Evolutionary conservation across 2,329 filamentous ascomycete genomes (phyloP).

Genomic region (Diaporthe vexans): DNA sequence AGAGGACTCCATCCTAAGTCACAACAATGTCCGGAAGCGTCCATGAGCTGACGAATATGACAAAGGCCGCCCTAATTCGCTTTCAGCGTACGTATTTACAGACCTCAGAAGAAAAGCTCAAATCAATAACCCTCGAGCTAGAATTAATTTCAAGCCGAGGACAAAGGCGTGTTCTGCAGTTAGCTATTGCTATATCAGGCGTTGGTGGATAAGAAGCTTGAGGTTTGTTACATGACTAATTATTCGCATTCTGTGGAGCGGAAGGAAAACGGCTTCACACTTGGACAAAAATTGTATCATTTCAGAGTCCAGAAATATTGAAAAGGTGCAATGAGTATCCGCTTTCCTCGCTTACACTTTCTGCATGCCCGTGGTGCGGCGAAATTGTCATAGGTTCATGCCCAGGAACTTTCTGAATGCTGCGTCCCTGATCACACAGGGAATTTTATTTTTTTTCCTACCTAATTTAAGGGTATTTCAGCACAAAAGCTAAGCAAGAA

Average conservation of each 20-base stretch:
- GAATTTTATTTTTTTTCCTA: background rate
- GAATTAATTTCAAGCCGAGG: background rate
- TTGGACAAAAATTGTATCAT: background rate
- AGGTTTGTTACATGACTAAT: background rate
- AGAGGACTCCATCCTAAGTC: background rate
- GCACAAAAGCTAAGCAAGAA: no score
- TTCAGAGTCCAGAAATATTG: background rate
- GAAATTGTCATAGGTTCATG: background rate
- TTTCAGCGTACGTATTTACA: background rate
- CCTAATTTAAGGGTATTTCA: background rate
- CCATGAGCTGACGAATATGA: background rate
- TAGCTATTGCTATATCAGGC: background rate
- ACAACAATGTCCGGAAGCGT: conserved; percentile 21
- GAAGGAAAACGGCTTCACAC: background rate
- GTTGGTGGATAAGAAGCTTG: background rate
- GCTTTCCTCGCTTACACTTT: background rate
- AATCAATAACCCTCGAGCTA: background rate
- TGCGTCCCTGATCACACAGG: no score
- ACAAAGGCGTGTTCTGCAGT: background rate
- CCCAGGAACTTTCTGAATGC: no score
- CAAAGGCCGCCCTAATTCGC: conserved; percentile 7
- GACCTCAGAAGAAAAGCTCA: background rate
- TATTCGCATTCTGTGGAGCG: no score
- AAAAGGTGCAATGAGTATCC: background rate
- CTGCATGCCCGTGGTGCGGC: background rate